Evolutionary conservation across 1,284 basidiomycete genomes (phyloP), one percentile per base, ranked within the genome.

Genomic region (Mycena citricolor): DNA sequence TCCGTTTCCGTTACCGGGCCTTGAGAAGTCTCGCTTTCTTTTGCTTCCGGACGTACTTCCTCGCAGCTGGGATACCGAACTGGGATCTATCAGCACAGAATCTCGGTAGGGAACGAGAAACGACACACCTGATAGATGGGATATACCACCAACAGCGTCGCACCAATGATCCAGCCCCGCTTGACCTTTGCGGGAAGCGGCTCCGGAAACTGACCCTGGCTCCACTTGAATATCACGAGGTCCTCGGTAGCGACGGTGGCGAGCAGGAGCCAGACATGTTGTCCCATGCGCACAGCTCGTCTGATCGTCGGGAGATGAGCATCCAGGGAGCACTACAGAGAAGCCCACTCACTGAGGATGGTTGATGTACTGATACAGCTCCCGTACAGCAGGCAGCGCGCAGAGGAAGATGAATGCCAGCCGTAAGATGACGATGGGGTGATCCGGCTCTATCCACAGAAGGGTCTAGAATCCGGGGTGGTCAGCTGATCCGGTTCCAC

Each of bases 361-460:
- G 59, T 83, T 87, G 59, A 86, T 77, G 58, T 89, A 90, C 60
- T 87, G 86, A 61, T 79, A 86, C 24, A 90, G 64, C 64, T 90
- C 87, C 53, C 87, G 70, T 42, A 84, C 84, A 11, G 89, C 89
- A 8, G 88, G 89, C 28, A 92, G 68, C 12, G 82, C 89, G 58
- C 88, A 91, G 4, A 90, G 66, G 61, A 92, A 91, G 43, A 90
- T 79, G 41, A 79, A 79, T 6, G 79, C 80, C 10, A 91, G 73
- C 23, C 88, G 76, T 47, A 78, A 66, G 43, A 90, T 86, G 31
- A 91, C 75, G 50, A 91, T 80, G 7, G 86, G 87, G 62, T 90
- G 87, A 59, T 89, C 83, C 22, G 89, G 89, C 56, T 90, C 86
- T 79, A 92, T 86, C 88, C 89, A 91, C 28, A 91, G 69, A 46